Conservation (phyloP, 164 flowering plant species). For the Vitis amurensis region DNA sequence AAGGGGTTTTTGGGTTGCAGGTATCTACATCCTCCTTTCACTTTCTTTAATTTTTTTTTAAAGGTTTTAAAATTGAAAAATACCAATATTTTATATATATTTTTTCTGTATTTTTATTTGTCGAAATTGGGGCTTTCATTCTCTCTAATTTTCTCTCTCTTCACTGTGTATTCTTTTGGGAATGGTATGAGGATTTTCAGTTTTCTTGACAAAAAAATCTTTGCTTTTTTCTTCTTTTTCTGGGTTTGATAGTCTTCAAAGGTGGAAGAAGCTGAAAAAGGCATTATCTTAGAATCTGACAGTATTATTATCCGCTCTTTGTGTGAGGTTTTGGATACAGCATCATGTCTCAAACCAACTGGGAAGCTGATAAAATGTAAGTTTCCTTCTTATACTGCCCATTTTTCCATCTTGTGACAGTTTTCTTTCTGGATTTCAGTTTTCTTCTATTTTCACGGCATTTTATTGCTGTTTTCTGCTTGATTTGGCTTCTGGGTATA, state of each 20-base stretch:
- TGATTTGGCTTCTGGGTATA: conserved; percentile 22
- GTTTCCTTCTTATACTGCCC: conserved; percentile 7
- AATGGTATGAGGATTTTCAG: neutral
- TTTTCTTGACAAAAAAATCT: neutral
- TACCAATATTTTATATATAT: neutral
- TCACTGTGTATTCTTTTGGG: neutral
- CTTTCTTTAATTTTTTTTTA: conserved; percentile 4
- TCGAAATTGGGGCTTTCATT: conserved; percentile 13
- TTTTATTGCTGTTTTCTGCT: conserved; percentile 4
- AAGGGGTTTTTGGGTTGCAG: conserved; percentile 21
- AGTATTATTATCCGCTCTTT: conserved; percentile 7
- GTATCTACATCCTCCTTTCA: conserved; percentile 14
- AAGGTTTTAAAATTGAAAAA: neutral
- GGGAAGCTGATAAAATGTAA: conserved; percentile 85
- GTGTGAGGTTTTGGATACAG: conserved; percentile 16
- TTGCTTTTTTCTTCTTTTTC: neutral
- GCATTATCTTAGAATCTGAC: conserved; percentile 9
- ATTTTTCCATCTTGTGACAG: neutral
- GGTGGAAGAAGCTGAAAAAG: conserved; percentile 2
- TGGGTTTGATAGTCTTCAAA: conserved; percentile 3
- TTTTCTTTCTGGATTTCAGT: conserved; percentile 9
- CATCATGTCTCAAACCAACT: conserved; percentile 90
- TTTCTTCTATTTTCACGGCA: neutral
- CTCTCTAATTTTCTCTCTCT: neutral
- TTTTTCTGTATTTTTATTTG: conserved; percentile 6